phyloP scores from a whole-genome alignment of 331 rosid species.

The Pyracantha coccinea region DNA sequence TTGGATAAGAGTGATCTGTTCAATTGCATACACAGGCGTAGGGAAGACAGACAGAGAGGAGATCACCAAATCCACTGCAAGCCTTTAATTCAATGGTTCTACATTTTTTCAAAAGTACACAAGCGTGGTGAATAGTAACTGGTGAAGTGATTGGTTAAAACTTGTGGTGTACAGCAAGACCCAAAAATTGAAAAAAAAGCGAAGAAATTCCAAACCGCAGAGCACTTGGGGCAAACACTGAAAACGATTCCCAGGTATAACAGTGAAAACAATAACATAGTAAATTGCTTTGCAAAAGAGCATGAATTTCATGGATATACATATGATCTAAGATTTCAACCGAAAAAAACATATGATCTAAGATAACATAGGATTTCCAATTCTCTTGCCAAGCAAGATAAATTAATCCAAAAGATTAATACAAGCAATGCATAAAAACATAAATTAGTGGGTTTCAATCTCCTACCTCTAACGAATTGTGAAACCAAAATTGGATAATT shows the following conservation, averaged over 20 bases:
- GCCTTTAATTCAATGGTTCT: not conserved
- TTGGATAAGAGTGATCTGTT: too few relatives aligned
- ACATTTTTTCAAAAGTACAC: not conserved
- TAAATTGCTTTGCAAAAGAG: too few relatives aligned
- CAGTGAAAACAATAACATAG: too few relatives aligned
- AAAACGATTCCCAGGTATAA: not conserved
- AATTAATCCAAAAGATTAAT: not conserved
- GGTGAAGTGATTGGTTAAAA: not conserved
- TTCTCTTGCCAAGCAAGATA: not conserved
- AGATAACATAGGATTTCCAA: not conserved
- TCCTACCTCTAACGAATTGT: not conserved
- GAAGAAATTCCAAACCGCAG: not conserved
- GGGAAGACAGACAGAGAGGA: not conserved
- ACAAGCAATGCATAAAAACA: not conserved
- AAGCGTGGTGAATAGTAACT: not conserved
- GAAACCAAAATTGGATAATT: not conserved
- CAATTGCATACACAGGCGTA: not conserved
- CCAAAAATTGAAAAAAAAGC: not conserved
- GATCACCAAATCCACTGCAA: not conserved
- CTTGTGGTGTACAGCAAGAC: not conserved
- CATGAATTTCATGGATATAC: not conserved
- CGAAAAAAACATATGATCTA: not conserved
- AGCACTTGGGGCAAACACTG: not conserved
- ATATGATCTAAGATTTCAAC: not conserved
- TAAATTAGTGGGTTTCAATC: not conserved